Conservation (phyloP, 2,329 filamentous ascomycete species). For the Nectriaceae sp. region DNA sequence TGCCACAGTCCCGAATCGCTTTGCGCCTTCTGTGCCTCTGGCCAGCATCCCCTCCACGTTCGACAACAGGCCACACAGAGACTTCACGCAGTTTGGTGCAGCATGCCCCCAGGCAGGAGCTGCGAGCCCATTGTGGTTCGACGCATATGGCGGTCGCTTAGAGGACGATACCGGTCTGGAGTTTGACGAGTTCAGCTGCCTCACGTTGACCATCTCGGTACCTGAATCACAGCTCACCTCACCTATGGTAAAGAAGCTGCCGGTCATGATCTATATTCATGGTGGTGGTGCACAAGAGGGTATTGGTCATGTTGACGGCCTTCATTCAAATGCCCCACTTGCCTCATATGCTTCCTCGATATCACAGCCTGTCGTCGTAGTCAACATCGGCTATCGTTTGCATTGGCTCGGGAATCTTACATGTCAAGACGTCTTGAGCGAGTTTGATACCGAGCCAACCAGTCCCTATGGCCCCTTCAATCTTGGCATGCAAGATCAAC, state of each 20-base stretch:
- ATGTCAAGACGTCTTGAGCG: neutral
- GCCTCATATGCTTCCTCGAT: neutral
- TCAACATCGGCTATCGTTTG: neutral
- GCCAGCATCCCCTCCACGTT: neutral
- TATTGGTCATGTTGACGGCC: neutral
- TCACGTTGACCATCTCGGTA: neutral
- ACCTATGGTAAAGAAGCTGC: neutral
- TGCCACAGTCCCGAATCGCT: neutral
- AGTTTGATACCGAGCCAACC: neutral
- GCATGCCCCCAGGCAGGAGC: neutral
- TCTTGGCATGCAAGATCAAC: neutral
- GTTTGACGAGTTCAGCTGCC: neutral
- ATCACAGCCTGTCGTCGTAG: neutral
- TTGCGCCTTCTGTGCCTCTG: neutral
- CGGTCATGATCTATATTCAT: neutral
- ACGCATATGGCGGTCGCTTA: neutral
- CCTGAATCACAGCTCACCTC: neutral
- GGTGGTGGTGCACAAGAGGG: neutral
- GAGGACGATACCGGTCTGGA: neutral
- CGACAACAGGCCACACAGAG: neutral
- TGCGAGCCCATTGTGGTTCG: neutral
- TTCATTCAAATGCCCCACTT: neutral
- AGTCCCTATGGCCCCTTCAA: neutral
- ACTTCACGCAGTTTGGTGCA: neutral
- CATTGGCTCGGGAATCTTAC: neutral